phyloP scores from a whole-genome alignment of 176 grass and related monocot species.

The Paspalum vaginatum region DNA sequence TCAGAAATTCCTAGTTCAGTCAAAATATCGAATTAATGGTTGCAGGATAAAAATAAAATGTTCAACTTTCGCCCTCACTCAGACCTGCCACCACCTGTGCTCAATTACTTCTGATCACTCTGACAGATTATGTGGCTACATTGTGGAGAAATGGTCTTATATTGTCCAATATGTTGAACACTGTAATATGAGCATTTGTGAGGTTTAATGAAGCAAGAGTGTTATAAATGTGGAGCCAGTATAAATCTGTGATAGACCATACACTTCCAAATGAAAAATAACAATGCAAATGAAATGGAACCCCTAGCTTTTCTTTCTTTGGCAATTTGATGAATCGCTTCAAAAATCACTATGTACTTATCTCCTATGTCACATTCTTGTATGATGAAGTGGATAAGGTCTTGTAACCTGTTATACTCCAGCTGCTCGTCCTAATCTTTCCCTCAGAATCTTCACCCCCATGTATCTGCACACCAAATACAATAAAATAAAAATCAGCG shows the following conservation, averaged over 20 bases:
- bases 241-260: neutral
- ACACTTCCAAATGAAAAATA: constrained; percentile 20
- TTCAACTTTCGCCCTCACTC: neutral
- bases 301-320: constrained; percentile 49
- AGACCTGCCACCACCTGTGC: neutral
- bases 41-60: neutral
- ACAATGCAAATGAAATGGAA: constrained; percentile 32
- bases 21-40: neutral
- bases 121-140: constrained; percentile 3
- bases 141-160: neutral
- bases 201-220: neutral
- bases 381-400: constrained; percentile 22
- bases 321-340: constrained; percentile 36
- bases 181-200: neutral
- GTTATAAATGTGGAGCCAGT: neutral
- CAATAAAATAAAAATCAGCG: constrained; percentile 13
- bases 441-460: constrained; percentile 80
- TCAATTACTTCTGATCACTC: constrained; percentile 1
- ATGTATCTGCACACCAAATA: constrained; percentile 60
- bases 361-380: constrained; percentile 51
- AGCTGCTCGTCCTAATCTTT: constrained; percentile 57
- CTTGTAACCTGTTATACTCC: constrained; percentile 45
- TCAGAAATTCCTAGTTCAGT: neutral
- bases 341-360: constrained; percentile 55
- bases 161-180: constrained; percentile 9